These are phyloP conservation scores for Esteya vermicola DNA, from an alignment of 2,329 filamentous ascomycete species.

Conservation along the genomic window DNA sequence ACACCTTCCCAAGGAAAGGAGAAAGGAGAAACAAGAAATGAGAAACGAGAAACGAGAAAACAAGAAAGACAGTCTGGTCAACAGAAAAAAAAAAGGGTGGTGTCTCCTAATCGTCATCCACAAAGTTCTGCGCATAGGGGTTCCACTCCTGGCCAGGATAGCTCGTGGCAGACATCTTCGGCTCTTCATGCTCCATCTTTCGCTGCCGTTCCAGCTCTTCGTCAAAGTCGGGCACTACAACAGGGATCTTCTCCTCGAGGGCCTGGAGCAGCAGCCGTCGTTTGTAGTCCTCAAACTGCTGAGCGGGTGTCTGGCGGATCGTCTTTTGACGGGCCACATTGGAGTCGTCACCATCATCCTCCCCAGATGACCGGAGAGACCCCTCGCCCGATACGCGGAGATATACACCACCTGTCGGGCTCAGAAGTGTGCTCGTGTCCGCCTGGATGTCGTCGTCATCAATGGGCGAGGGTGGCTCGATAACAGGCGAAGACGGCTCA, in stretches of 20 bases:
- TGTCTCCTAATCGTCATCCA: constrained; percentile 13
- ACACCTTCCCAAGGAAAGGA: no score
- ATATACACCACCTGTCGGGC: no score
- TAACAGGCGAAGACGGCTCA: no score
- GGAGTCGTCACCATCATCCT: no score
- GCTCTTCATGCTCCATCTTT: constrained; percentile 26
- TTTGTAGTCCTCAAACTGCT: constrained; percentile 27
- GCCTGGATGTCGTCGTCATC: no score
- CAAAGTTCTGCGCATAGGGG: constrained; percentile 29
- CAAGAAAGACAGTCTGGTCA: background rate
- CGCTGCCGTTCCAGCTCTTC: constrained; percentile 14
- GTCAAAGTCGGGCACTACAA: constrained; percentile 18
- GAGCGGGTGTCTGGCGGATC: constrained; percentile 15
- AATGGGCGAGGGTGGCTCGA: no score
- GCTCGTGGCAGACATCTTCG: constrained; percentile 50
- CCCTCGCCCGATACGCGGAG: no score
- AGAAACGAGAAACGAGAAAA: background rate
- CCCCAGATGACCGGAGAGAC: background rate
- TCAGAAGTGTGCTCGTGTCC: no score
- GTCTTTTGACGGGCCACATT: constrained; percentile 14
- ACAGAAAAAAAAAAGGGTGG: background rate
- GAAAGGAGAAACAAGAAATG: background rate
- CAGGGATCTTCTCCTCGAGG: constrained; percentile 40
- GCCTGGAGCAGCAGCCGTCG: constrained; percentile 26
- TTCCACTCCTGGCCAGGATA: constrained; percentile 62